Conservation (phyloP, 768 basidiomycete species). For the Serpula lacrymans region DNA sequence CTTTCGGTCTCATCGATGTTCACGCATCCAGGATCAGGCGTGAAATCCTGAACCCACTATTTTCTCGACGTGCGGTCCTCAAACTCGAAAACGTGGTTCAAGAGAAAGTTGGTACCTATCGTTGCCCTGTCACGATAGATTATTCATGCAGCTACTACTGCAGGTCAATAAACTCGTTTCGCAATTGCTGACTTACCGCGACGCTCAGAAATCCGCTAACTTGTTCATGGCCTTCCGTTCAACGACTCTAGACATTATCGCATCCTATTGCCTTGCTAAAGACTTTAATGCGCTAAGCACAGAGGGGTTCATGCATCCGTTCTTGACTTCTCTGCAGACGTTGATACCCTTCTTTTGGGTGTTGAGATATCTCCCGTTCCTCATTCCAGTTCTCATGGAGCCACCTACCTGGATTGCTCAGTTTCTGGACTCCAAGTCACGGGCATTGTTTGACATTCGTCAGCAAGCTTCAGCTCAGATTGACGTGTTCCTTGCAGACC, state of each 20-base stretch:
- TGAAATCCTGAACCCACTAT: constrained; percentile 31
- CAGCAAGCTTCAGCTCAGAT: constrained; percentile 17
- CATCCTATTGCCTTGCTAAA: constrained; percentile 38
- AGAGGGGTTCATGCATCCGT: constrained; percentile 31
- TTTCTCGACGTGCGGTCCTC: constrained; percentile 36
- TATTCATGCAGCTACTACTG: background rate
- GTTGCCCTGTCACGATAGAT: background rate
- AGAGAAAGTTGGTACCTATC: constrained; percentile 20
- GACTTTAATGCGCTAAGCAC: constrained; percentile 28
- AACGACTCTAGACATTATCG: constrained; percentile 40
- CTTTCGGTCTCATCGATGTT: constrained; percentile 35
- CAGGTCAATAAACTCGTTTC: constrained; percentile 32
- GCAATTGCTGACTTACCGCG: constrained; percentile 18
- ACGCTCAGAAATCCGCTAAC: constrained; percentile 22
- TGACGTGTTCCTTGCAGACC: constrained; percentile 17
- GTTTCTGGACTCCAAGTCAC: too few species aligned
- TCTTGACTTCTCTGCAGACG: constrained; percentile 30
- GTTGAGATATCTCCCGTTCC: constrained; percentile 30
- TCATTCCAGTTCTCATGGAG: constrained; percentile 10
- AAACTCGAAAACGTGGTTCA: constrained; percentile 33
- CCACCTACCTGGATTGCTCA: constrained; percentile 14
- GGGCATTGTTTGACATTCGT: too few species aligned
- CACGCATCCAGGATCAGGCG: constrained; percentile 29
- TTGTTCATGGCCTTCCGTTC: constrained; percentile 41
- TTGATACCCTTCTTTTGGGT: constrained; percentile 29